Evolutionary conservation across 306 rosid species (phyloP), one percentile per base, ranked within the genome.

Genomic region (Acacia crassicarpa): DNA sequence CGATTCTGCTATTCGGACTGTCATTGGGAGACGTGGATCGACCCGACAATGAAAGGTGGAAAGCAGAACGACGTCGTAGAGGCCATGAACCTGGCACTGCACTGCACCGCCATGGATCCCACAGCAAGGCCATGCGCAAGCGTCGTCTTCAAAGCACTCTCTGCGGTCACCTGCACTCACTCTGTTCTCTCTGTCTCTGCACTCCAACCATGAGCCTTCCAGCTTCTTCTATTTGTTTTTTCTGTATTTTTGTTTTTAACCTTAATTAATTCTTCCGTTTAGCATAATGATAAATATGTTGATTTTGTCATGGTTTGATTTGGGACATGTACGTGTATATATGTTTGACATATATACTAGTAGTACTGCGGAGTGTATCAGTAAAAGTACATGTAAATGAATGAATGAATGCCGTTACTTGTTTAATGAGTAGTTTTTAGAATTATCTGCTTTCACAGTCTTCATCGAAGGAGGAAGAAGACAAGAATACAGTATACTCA

Each of bases 81-180:
- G 81, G 82, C 77, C 25, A 92, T 95, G 99, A 92, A 89, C 83
- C 82, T 95, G 0, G 96, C 98, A 0, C 90, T 93, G 16, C 91
- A 85, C 63, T 93, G 97, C 88, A 91, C 94, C 67, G 91, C 97
- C 12, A 45, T 72, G 5, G 98, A 95, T 73, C 98, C 98, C 75
- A 81, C 84, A 17, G 91, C 94, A 6, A 87, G 99, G 82, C 99
- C 98, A 81, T 83, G 87, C 86, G 92, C 99, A 32, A 65, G 72
- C 74, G 86, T 89, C 25, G 81, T 90, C 2, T 82, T 84, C 79
- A 87, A 84, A 89, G 78, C 90, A 80, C 89, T 95, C 77, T 82
- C 85, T n/a, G 75, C 85, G 51, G 41, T 85, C 43, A 63, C 22
- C 40, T 13, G 45, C 80, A 84, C 51, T 48, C 73, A 76, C 35